Percentiles rank a stretch among this genome's conserved stretches.
Evolutionary conservation across 2,329 filamentous ascomycete genomes (phyloP).

Genomic region (Fusarium coffeatum): DNA sequence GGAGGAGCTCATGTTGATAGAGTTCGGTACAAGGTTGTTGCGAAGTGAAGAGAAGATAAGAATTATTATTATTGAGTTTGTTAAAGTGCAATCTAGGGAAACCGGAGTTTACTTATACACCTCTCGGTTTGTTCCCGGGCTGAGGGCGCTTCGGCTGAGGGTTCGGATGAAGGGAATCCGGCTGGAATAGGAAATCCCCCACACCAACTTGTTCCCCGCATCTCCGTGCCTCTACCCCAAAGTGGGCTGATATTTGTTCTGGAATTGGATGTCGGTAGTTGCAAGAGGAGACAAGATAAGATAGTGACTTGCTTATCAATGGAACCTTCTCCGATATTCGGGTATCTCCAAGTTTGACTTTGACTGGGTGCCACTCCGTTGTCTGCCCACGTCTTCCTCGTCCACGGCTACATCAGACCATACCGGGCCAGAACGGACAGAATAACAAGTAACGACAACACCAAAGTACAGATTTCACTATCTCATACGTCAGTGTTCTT

Average conservation of each 20-base stretch:
- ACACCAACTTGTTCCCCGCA: slow-evolving; percentile 20
- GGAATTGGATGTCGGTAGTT: slow-evolving; percentile 21
- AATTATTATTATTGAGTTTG: not conserved
- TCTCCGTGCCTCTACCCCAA: slow-evolving; percentile 21
- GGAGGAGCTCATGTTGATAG: slow-evolving; percentile 38
- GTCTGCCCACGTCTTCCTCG: not conserved
- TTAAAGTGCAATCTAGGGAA: not conserved
- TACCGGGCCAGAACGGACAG: not conserved
- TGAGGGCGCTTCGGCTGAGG: slow-evolving; percentile 33
- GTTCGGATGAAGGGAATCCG: slow-evolving; percentile 34
- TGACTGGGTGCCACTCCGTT: not conserved
- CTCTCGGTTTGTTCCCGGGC: slow-evolving; percentile 16
- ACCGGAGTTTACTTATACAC: slow-evolving; percentile 23
- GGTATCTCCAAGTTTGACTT: not conserved
- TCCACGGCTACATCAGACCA: not conserved
- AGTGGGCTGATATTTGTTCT: slow-evolving; percentile 18
- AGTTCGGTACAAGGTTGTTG: not conserved
- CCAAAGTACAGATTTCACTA: not conserved
- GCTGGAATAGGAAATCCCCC: slow-evolving; percentile 25
- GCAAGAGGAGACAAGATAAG: not conserved
- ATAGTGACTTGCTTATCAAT: not conserved
- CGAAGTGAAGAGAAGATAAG: not conserved
- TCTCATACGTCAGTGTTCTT: not conserved
- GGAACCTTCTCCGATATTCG: not conserved
- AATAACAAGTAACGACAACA: not conserved